These are phyloP conservation scores for Cyclotella baltica DNA, from an alignment of 108 stramenopile genomes.

Conservation along the genomic window DNA sequence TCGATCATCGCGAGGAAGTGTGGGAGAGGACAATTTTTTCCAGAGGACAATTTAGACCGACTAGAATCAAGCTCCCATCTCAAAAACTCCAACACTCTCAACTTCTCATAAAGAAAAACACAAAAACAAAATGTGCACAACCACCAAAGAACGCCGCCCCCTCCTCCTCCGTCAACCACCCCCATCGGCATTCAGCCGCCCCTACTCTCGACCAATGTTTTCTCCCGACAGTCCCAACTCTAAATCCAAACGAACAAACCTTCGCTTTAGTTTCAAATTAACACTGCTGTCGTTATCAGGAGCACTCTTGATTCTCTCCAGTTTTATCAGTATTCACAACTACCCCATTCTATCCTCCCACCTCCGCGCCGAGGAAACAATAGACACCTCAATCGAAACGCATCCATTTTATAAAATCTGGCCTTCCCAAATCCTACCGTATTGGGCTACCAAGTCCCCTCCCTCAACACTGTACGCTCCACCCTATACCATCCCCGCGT, in stretches of 20 bases:
- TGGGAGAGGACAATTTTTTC: too few species aligned
- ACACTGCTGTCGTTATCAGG: background rate
- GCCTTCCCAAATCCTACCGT: background rate
- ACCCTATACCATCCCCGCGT: constrained; percentile 1
- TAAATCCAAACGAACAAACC: background rate
- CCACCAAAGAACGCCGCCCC: constrained; percentile 5
- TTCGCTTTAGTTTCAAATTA: background rate
- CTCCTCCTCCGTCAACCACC: background rate
- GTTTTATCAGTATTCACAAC: background rate
- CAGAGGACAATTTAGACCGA: too few species aligned
- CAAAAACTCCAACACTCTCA: too few species aligned
- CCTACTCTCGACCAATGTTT: background rate
- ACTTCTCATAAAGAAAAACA: too few species aligned
- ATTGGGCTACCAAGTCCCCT: background rate
- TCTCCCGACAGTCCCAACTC: background rate
- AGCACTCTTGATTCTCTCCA: background rate
- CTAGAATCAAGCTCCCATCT: too few species aligned
- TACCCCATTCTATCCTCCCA: background rate
- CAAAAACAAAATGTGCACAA: background rate
- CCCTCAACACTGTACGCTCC: background rate
- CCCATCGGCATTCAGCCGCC: background rate
- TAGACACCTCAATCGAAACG: background rate
- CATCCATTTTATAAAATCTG: background rate
- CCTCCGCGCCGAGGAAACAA: background rate
- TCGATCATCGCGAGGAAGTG: too few species aligned